These are phyloP conservation scores for Fabrea salina DNA, from an alignment of 169 alveolate species.

Conservation along the genomic window DNA sequence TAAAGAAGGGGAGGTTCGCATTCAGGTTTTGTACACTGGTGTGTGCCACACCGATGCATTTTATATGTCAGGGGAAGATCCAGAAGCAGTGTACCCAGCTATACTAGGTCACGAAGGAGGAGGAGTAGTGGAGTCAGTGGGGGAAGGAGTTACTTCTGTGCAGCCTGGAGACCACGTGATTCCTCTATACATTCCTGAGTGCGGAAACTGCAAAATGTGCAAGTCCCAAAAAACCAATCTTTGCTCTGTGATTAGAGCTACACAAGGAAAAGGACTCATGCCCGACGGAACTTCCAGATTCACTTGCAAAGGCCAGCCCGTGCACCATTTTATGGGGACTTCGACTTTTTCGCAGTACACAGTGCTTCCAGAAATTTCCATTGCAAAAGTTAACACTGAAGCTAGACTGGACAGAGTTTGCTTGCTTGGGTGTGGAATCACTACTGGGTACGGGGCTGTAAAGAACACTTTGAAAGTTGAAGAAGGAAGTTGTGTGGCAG, in stretches of 20 bases:
- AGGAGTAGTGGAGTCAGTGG: conserved; percentile 85
- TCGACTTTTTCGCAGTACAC: conserved; percentile 84
- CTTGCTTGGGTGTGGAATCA: conserved; percentile 87
- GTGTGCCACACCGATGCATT: conserved; percentile 85
- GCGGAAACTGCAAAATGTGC: conserved; percentile 66
- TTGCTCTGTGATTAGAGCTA: conserved; percentile 69
- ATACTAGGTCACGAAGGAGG: conserved; percentile 88
- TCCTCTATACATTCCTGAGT: conserved; percentile 64
- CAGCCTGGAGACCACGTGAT: conserved; percentile 84
- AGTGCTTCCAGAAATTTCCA: conserved; percentile 83
- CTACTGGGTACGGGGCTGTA: conserved; percentile 90
- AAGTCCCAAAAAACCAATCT: conserved; percentile 57
- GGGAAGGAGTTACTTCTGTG: conserved; percentile 83
- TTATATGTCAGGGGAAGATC: conserved; percentile 77
- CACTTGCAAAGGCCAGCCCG: conserved; percentile 65
- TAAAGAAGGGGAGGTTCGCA: conserved; percentile 77
- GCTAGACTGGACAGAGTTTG: conserved; percentile 77
- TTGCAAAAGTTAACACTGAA: conserved; percentile 76
- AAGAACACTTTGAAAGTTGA: conserved; percentile 76
- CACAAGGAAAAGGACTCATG: conserved; percentile 85
- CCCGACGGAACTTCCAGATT: conserved; percentile 82
- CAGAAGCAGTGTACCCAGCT: conserved; percentile 82
- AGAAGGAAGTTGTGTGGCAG: conserved; percentile 76
- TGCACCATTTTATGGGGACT: conserved; percentile 86
- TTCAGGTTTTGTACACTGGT: conserved; percentile 66